These are phyloP conservation scores for Quercus bicolor DNA, from an alignment of 306 rosid species.

Conservation along the genomic window DNA sequence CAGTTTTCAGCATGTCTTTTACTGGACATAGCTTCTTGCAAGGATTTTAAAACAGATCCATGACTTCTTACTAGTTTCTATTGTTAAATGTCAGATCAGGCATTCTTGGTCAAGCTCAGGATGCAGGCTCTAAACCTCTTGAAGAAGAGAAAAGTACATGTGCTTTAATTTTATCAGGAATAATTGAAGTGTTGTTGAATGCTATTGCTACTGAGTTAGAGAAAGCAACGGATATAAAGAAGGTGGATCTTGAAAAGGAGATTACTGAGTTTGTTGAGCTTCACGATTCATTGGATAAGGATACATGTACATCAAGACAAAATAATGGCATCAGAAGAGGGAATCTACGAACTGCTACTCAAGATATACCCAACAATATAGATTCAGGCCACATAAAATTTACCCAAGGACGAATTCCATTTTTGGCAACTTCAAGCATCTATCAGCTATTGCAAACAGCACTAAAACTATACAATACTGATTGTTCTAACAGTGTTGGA, in stretches of 20 bases:
- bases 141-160: conserved; percentile 30
- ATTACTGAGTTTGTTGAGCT: conserved; percentile 22
- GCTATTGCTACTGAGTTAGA: conserved; percentile 32
- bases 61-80: not conserved
- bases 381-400: conserved; percentile 25
- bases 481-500: conserved; percentile 9
- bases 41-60: not conserved
- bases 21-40: not conserved
- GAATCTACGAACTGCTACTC: conserved; percentile 9
- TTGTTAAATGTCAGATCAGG: conserved; percentile 32
- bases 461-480: conserved; percentile 17
- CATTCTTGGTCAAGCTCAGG: conserved; percentile 22
- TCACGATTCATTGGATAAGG: conserved; percentile 26
- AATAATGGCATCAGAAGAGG: conserved; percentile 26
- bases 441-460: conserved; percentile 29
- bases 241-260: conserved; percentile 35
- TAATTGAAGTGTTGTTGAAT: conserved; percentile 37
- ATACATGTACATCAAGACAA: conserved; percentile 15
- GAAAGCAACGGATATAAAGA: conserved; percentile 29
- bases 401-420: conserved; percentile 25
- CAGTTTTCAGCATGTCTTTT: not conserved
- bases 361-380: conserved; percentile 3
- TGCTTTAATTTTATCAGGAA: conserved; percentile 25
- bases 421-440: conserved; percentile 32
- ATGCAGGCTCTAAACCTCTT: conserved; percentile 25